These are phyloP conservation scores for Fomitopsis betulina DNA, from an alignment of 1,284 basidiomycete species.

Conservation along the genomic window DNA sequence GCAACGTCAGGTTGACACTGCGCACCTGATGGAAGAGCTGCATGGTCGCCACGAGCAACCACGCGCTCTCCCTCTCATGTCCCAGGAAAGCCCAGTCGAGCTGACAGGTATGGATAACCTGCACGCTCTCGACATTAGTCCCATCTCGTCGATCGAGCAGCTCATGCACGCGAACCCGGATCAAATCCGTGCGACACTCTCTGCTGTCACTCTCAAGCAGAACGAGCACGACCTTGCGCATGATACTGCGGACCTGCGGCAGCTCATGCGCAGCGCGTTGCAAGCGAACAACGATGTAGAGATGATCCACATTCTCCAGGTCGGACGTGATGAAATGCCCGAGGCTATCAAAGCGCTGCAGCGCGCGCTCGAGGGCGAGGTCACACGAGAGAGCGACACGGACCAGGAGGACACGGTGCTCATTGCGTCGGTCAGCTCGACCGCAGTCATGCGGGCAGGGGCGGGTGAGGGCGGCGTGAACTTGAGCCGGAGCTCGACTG, in stretches of 20 bases:
- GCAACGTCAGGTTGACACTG: conserved; percentile 26
- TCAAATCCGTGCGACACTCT: conserved; percentile 14
- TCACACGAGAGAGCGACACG: conserved; percentile 30
- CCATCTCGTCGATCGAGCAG: conserved; percentile 3
- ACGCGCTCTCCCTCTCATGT: conserved; percentile 5
- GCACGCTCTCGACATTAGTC: background rate
- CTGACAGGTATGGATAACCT: conserved; percentile 11
- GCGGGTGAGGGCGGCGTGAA: conserved; percentile 6
- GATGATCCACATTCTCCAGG: conserved; percentile 60
- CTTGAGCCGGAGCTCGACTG: conserved; percentile 17
- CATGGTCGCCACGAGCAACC: background rate
- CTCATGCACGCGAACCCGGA: conserved; percentile 4
- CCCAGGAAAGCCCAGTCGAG: conserved; percentile 12
- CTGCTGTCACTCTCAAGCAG: conserved; percentile 33
- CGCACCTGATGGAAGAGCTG: conserved; percentile 22
- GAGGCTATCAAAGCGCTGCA: conserved; percentile 78
- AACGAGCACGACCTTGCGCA: conserved; percentile 47
- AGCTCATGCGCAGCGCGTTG: conserved; percentile 55
- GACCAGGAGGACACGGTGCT: conserved; percentile 11
- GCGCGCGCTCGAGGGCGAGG: conserved; percentile 53
- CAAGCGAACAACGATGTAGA: conserved; percentile 55
- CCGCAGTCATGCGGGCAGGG: background rate
- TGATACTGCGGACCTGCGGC: conserved; percentile 55
- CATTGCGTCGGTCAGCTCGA: conserved; percentile 2
- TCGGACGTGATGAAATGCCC: conserved; percentile 65